phyloP scores from a whole-genome alignment of 208 protist species.

The Blastocrithidia nonstop region DNA sequence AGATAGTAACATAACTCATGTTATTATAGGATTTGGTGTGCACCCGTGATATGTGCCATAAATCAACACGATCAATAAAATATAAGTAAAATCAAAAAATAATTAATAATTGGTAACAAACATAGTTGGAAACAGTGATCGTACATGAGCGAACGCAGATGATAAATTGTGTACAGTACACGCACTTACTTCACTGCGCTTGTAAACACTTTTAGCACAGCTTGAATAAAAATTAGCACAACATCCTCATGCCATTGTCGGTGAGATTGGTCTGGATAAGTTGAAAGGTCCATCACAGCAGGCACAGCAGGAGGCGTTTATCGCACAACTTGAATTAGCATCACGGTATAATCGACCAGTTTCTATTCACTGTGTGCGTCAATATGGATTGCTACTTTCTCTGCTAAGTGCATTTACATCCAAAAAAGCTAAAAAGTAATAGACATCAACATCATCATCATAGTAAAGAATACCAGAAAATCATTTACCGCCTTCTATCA shows the following conservation, averaged over 20 bases:
- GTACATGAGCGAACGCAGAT: background rate
- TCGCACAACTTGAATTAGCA: slow-evolving; percentile 40
- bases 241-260: slow-evolving; percentile 46
- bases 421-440: background rate
- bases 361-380: slow-evolving; percentile 71
- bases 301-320: slow-evolving; percentile 25
- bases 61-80: background rate
- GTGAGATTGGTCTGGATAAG: slow-evolving; percentile 77
- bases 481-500: slow-evolving; percentile 40
- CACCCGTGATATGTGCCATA: slow-evolving; percentile 63
- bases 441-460: slow-evolving; percentile 1
- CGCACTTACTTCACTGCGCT: no score
- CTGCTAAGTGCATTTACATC: slow-evolving; percentile 13
- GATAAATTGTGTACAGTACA: no score
- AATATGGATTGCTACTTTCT: slow-evolving; percentile 40
- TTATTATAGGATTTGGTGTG: slow-evolving; percentile 47
- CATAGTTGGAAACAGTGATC: background rate
- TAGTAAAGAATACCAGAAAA: slow-evolving; percentile 15
- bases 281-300: slow-evolving; percentile 26
- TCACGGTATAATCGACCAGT: slow-evolving; percentile 35
- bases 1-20: background rate
- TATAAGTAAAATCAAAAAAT: background rate
- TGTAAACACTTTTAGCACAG: slow-evolving; percentile 12
- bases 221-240: slow-evolving; percentile 19
- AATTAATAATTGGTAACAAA: background rate